These are phyloP conservation scores for Pythium volutum DNA, from an alignment of 352 stramenopile species.

Conservation along the genomic window DNA sequence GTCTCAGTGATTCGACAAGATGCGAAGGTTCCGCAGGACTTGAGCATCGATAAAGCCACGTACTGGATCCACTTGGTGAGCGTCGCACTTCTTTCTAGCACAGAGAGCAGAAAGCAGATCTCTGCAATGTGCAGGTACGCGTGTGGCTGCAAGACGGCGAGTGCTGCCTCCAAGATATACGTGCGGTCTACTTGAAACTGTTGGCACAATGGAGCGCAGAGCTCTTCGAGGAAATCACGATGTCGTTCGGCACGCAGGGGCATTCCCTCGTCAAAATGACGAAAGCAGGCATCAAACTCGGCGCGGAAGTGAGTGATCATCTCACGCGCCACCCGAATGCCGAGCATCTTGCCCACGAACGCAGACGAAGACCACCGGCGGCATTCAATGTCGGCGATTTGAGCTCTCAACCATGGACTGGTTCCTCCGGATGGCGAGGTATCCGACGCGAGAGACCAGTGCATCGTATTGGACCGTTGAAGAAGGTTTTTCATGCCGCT, in stretches of 20 bases:
- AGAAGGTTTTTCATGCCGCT: constrained; percentile 25
- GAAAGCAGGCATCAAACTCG: constrained; percentile 51
- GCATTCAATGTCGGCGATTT: constrained; percentile 85
- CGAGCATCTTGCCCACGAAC: constrained; percentile 87
- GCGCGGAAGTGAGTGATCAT: constrained; percentile 84
- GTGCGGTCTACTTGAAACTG: constrained; percentile 79
- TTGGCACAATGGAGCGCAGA: constrained; percentile 67
- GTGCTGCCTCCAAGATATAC: constrained; percentile 74
- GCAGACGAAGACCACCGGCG: constrained; percentile 79
- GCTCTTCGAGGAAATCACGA: constrained; percentile 62
- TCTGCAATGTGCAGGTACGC: constrained; percentile 81
- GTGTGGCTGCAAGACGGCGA: constrained; percentile 78
- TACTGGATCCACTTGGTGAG: constrained; percentile 83
- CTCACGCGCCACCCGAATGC: constrained; percentile 73
- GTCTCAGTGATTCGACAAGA: constrained; percentile 73
- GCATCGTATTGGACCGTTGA: constrained; percentile 43
- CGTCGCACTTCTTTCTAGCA: constrained; percentile 47
- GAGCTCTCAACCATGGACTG: constrained; percentile 69
- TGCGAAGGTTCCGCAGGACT: constrained; percentile 75
- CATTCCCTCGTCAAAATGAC: constrained; percentile 26
- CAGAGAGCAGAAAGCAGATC: constrained; percentile 72
- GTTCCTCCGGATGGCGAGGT: constrained; percentile 17
- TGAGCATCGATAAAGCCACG: constrained; percentile 73
- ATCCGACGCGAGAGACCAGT: constrained; percentile 41
- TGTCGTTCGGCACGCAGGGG: constrained; percentile 37